phyloP scores from a whole-genome alignment of 371 early-diverging fungal genomes.

The Mucor indicus region DNA sequence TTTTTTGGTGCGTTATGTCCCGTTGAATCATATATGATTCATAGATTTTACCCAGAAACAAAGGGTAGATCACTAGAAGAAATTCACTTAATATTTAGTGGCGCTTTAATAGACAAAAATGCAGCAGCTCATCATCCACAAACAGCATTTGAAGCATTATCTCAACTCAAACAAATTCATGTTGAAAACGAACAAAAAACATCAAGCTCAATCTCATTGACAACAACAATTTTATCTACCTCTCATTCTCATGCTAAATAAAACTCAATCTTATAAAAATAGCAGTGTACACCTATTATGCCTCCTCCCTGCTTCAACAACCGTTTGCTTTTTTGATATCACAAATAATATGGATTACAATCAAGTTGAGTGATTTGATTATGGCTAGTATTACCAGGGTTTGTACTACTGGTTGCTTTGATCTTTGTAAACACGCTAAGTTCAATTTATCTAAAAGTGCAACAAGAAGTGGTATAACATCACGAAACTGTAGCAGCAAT shows the following conservation, averaged over 20 bases:
- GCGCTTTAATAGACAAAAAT: constrained; percentile 27
- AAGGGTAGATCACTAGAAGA: constrained; percentile 38
- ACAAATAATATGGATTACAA: too few species aligned
- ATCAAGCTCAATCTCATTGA: neutral
- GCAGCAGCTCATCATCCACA: constrained; percentile 37
- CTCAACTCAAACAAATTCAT: constrained; percentile 6
- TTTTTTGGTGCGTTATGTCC: constrained; percentile 59
- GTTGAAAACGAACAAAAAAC: neutral
- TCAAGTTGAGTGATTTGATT: constrained; percentile 30
- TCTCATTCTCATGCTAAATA: too few species aligned
- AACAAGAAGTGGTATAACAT: constrained; percentile 24
- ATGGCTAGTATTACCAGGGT: constrained; percentile 33
- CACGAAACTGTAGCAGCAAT: neutral
- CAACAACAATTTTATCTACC: too few species aligned
- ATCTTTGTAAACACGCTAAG: constrained; percentile 47
- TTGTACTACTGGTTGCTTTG: constrained; percentile 40
- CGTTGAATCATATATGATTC: constrained; percentile 52
- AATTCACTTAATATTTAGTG: constrained; percentile 38
- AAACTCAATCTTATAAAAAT: too few species aligned
- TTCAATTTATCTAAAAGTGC: constrained; percentile 32
- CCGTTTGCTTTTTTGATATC: too few species aligned
- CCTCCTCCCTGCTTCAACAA: too few species aligned
- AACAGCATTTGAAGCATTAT: constrained; percentile 30
- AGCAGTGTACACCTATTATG: too few species aligned
- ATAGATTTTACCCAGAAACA: constrained; percentile 77